Conservation (phyloP, 768 basidiomycete genomes). For the Hypholoma sublateritium region DNA sequence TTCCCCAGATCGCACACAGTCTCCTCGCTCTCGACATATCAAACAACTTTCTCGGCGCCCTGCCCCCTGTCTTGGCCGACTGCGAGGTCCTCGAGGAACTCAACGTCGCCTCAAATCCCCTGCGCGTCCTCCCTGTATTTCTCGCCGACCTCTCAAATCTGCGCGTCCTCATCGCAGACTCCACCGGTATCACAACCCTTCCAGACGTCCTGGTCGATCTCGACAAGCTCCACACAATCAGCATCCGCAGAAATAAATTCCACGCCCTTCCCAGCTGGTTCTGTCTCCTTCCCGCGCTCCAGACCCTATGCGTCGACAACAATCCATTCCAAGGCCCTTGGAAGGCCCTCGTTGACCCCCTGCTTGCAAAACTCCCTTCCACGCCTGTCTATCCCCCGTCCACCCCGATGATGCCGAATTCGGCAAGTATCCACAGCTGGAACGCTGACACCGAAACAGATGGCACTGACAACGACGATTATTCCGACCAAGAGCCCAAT, state of each 20-base stretch:
- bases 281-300: constrained; percentile 79
- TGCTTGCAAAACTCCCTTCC: constrained; percentile 63
- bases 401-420: constrained; percentile 58
- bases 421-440: constrained; percentile 41
- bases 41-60: constrained; percentile 77
- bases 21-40: constrained; percentile 94
- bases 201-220: constrained; percentile 75
- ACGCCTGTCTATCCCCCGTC: constrained; percentile 67
- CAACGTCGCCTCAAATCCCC: constrained; percentile 88
- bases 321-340: constrained; percentile 96
- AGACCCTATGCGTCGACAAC: constrained; percentile 88
- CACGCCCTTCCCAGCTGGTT: constrained; percentile 93
- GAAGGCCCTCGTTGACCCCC: constrained; percentile 84
- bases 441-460: constrained; percentile 43
- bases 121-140: constrained; percentile 90
- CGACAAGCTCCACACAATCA: constrained; percentile 83
- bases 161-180: constrained; percentile 90
- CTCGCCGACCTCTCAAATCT: constrained; percentile 74
- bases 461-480: constrained; percentile 53
- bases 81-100: constrained; percentile 89
- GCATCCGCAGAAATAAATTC: constrained; percentile 86
- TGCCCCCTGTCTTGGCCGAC: constrained; percentile 80
- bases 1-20: constrained; percentile 74
- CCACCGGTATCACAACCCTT: constrained; percentile 76
- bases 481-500: constrained; percentile 54